Conservation (phyloP, 2,329 filamentous ascomycete species). For the Aspergillus tanneri region DNA sequence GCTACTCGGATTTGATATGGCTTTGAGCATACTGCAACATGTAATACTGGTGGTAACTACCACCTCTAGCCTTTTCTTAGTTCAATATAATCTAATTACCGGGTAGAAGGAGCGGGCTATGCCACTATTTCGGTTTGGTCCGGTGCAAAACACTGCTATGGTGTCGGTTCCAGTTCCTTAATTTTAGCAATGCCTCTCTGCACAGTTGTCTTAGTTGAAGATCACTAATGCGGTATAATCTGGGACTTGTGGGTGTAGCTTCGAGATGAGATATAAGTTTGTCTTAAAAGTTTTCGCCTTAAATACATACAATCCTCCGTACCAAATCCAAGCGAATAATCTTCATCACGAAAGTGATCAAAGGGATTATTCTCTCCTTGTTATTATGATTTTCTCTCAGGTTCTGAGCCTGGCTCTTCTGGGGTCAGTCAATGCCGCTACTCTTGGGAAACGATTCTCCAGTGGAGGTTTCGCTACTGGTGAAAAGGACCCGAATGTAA, state of each 20-base stretch:
- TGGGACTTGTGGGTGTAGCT: not conserved
- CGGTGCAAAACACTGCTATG: not conserved
- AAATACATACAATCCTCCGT: not conserved
- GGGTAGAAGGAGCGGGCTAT: not conserved
- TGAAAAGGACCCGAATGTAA: constrained; percentile 9
- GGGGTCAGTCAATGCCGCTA: not conserved
- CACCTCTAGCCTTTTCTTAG: not conserved
- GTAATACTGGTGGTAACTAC: not conserved
- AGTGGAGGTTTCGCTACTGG: constrained; percentile 10
- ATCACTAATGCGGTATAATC: not conserved
- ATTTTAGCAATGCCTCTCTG: not conserved
- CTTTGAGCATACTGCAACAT: not conserved
- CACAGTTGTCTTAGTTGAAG: not conserved
- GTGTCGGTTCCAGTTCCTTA: not conserved
- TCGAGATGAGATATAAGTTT: not conserved
- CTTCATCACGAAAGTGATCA: no score
- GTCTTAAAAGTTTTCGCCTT: not conserved
- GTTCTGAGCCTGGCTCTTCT: not conserved
- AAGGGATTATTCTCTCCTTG: not conserved
- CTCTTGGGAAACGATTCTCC: not conserved
- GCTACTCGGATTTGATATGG: not conserved
- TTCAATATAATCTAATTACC: not conserved
- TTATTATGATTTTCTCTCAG: not conserved
- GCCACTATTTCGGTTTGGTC: not conserved
- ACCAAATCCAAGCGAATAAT: no score